These are phyloP conservation scores for Fusarium poae DNA, from an alignment of 2,329 filamentous ascomycete species.

Conservation along the genomic window DNA sequence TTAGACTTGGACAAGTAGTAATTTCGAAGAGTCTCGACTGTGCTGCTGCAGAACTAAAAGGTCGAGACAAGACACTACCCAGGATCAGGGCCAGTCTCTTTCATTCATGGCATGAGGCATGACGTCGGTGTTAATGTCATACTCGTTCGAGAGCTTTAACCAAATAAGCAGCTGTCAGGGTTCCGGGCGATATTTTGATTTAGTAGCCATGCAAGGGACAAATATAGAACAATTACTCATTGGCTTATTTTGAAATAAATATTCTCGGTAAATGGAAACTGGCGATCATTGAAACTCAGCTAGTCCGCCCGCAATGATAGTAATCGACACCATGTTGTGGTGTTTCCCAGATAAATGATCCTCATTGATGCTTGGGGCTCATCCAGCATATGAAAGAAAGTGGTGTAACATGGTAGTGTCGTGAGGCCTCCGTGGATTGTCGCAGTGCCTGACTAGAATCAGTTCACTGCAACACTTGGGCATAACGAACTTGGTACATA, in stretches of 20 bases:
- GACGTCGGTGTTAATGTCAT: conserved; percentile 29
- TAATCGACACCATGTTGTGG: background rate
- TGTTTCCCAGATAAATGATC: background rate
- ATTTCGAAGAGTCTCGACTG: conserved; percentile 39
- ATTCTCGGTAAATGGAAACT: background rate
- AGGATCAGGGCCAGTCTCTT: conserved; percentile 31
- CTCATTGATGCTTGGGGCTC: background rate
- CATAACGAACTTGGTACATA: conserved; percentile 34
- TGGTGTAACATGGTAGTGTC: background rate
- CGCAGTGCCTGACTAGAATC: background rate
- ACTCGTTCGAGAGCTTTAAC: conserved; percentile 13
- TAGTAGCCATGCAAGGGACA: background rate
- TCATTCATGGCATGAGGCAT: conserved; percentile 23
- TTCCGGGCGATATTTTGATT: background rate
- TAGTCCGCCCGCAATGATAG: background rate
- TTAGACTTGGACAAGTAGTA: conserved; percentile 16
- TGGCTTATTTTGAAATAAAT: background rate
- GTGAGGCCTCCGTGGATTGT: background rate
- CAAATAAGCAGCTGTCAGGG: conserved; percentile 4
- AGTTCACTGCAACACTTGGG: background rate
- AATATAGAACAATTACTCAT: background rate
- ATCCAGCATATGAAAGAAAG: background rate
- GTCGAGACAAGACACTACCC: conserved; percentile 36
- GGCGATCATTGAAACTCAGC: background rate
- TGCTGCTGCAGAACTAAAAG: conserved; percentile 27